Conservation (phyloP, 768 basidiomycete genomes). For the Rhizopogon salebrosus region DNA sequence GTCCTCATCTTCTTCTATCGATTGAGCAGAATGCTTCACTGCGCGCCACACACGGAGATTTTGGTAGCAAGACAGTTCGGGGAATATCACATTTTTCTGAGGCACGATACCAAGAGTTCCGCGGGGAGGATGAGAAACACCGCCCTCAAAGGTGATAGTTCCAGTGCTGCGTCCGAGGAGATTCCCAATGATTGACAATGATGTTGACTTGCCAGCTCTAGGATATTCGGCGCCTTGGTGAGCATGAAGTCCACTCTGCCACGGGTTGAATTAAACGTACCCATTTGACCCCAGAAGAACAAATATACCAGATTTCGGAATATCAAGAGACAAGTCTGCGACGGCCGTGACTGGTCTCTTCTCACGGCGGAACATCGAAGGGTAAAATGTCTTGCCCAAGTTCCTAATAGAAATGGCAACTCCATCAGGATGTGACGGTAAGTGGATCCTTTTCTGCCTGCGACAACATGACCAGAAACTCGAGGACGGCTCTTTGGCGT, state of each 20-base stretch:
- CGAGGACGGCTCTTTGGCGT: conserved; percentile 37
- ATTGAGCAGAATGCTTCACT: conserved; percentile 55
- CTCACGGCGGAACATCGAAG: conserved; percentile 41
- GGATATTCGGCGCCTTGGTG: not conserved
- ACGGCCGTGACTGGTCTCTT: conserved; percentile 57
- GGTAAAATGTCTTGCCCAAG: conserved; percentile 53
- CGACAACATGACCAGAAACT: conserved; percentile 21
- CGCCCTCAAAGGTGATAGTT: conserved; percentile 50
- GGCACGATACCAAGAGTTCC: conserved; percentile 74
- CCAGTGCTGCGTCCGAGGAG: conserved; percentile 57
- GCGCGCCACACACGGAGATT: conserved; percentile 69
- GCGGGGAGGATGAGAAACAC: conserved; percentile 46
- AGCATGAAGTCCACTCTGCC: not conserved
- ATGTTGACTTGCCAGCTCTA: conserved; percentile 76
- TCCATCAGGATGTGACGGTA: conserved; percentile 30
- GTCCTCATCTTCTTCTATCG: conserved; percentile 43
- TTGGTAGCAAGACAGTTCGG: conserved; percentile 69
- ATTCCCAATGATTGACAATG: conserved; percentile 61
- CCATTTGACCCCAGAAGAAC: conserved; percentile 74
- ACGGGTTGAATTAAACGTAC: conserved; percentile 20
- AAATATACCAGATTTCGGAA: conserved; percentile 73
- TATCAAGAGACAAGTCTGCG: conserved; percentile 57
- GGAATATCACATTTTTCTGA: conserved; percentile 80
- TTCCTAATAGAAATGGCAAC: conserved; percentile 59
- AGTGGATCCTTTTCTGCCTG: conserved; percentile 4